Conservation (phyloP, 2,329 filamentous ascomycete species). For the Penicillium nordicum region DNA sequence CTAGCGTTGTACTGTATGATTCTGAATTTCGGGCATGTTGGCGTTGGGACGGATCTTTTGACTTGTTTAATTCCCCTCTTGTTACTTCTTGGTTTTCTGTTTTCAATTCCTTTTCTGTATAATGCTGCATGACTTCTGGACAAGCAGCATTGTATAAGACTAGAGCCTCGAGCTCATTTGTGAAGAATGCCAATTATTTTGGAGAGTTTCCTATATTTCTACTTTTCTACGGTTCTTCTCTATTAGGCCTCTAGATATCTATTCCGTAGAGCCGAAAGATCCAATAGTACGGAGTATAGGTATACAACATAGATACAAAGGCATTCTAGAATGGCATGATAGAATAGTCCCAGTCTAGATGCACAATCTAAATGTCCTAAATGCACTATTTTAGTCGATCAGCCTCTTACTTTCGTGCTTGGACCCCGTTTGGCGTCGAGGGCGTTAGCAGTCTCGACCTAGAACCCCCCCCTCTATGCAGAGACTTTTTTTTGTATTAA, state of each 20-base stretch:
- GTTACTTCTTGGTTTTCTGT: conserved; percentile 9
- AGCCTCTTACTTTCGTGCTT: conserved; percentile 7
- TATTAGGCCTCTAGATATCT: background rate
- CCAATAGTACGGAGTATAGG: background rate
- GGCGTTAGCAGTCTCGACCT: conserved; percentile 7
- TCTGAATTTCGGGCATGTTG: conserved; percentile 12
- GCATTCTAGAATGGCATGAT: background rate
- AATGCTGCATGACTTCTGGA: background rate
- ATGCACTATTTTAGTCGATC: background rate
- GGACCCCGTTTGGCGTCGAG: conserved; percentile 9
- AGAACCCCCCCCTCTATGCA: conserved; percentile 8
- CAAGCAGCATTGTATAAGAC: conserved; percentile 1
- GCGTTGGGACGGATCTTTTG: conserved; percentile 19
- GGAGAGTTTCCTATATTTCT: background rate
- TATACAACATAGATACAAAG: background rate
- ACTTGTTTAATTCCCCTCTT: conserved; percentile 23
- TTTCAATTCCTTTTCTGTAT: background rate
- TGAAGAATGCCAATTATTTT: conserved; percentile 6
- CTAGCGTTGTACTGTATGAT: conserved; percentile 22
- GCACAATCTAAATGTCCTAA: background rate
- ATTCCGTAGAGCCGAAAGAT: background rate
- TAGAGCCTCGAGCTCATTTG: background rate
- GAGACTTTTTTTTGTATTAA: background rate
- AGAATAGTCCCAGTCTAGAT: background rate
- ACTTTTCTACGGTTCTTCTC: background rate